Percentiles rank a stretch among this genome's conserved stretches.
Conservation (phyloP, 331 rosid genomes). For the Ulmus americana region DNA sequence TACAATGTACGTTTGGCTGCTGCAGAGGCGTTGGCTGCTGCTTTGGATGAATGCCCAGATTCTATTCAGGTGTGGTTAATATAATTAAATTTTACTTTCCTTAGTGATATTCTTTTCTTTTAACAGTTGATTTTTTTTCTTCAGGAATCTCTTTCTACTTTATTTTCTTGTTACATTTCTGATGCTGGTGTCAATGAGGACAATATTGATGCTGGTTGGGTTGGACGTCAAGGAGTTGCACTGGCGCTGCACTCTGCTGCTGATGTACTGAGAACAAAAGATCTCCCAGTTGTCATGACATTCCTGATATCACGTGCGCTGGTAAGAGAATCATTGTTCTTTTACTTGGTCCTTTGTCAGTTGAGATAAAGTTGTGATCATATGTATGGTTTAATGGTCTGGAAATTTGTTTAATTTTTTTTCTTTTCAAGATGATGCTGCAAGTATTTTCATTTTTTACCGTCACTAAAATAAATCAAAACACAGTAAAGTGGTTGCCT, state of each 20-base stretch:
- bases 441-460: not conserved
- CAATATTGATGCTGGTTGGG: constrained; percentile 76
- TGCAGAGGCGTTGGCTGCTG: constrained; percentile 92
- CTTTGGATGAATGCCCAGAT: constrained; percentile 88
- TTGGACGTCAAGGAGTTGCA: constrained; percentile 95
- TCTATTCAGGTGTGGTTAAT: constrained; percentile 63
- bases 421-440: not conserved
- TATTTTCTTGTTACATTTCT: constrained; percentile 75
- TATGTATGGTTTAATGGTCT: not conserved
- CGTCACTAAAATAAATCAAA: not conserved
- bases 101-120: constrained; percentile 12
- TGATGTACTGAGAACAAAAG: constrained; percentile 87
- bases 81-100: constrained; percentile 6
- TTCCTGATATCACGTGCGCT: constrained; percentile 91
- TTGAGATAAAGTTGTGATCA: not conserved
- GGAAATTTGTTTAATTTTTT: not conserved
- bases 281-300: constrained; percentile 88
- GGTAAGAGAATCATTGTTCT: constrained; percentile 38
- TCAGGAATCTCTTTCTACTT: constrained; percentile 86
- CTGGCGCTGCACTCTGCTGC: constrained; percentile 80
- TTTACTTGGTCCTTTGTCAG: not conserved
- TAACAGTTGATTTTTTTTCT: constrained; percentile 11
- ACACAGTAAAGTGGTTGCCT: not conserved
- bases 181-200: constrained; percentile 56
- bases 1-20: constrained; percentile 88